A percentile compares a stretch with the other conserved stretches of the same genome.
phyloP scores from a whole-genome alignment of 352 stramenopile genomes.

The Pythium scleroteichum region DNA sequence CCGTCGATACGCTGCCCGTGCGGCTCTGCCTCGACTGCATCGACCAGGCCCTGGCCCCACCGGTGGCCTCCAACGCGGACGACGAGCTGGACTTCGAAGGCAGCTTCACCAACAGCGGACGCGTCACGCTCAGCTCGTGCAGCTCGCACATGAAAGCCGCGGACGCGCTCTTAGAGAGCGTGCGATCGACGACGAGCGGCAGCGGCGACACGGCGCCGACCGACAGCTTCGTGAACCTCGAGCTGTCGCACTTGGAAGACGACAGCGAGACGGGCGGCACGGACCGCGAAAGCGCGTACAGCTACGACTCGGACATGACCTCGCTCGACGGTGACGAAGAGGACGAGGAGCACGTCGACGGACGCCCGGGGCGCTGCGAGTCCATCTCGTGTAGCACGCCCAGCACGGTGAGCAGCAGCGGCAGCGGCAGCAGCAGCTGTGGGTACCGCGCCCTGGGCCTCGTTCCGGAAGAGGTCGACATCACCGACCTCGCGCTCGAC shows the following conservation, averaged over 20 bases:
- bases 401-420: conserved; percentile 15
- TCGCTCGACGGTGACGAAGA: conserved; percentile 1
- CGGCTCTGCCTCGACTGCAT: conserved; percentile 82
- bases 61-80: conserved; percentile 7
- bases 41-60: conserved; percentile 44
- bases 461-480: conserved; percentile 32
- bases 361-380: not conserved
- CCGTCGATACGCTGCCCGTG: conserved; percentile 37
- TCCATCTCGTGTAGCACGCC: conserved; percentile 5
- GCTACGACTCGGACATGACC: conserved; percentile 29
- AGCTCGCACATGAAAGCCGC: conserved; percentile 21
- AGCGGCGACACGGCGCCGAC: not conserved
- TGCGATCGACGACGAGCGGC: conserved; percentile 34
- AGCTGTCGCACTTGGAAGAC: conserved; percentile 39
- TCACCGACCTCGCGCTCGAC: conserved; percentile 36
- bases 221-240: conserved; percentile 34
- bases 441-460: conserved; percentile 10
- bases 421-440: conserved; percentile 14
- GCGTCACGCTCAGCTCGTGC: conserved; percentile 27
- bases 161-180: conserved; percentile 32
- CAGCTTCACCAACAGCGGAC: conserved; percentile 17
- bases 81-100: conserved; percentile 28
- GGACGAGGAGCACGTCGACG: not conserved
- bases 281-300: conserved; percentile 27
- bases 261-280: conserved; percentile 18